These are phyloP conservation scores for Orbilia ellipsospora DNA, from an alignment of 2,329 filamentous ascomycete species.

Conservation along the genomic window DNA sequence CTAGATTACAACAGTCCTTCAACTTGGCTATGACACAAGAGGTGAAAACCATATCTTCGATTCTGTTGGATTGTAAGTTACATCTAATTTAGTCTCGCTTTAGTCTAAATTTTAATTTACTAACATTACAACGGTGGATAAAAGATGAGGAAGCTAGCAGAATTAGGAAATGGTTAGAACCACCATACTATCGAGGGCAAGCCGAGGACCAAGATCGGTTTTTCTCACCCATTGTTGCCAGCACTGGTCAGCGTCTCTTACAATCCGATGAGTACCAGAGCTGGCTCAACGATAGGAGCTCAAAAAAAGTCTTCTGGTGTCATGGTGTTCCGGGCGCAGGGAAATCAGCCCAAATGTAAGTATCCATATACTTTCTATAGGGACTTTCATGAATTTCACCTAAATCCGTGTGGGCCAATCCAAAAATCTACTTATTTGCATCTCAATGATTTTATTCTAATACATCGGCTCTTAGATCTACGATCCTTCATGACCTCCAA, in stretches of 20 bases:
- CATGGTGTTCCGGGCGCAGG: constrained; percentile 19
- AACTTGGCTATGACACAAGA: too few species aligned
- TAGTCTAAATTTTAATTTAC: not conserved
- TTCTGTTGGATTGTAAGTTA: too few species aligned
- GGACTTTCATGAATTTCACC: too few species aligned
- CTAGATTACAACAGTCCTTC: too few species aligned
- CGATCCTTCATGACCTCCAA: constrained; percentile 15
- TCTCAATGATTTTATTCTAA: too few species aligned
- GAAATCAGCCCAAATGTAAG: constrained; percentile 27
- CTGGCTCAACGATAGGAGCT: not conserved
- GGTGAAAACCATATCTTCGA: too few species aligned
- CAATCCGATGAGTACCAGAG: constrained; percentile 14
- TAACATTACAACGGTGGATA: constrained; percentile 10
- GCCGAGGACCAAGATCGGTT: not conserved
- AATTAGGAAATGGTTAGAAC: not conserved
- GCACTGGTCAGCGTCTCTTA: constrained; percentile 13
- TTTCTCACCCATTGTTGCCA: not conserved
- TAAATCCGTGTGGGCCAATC: too few species aligned
- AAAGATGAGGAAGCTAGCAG: not conserved
- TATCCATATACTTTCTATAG: too few species aligned
- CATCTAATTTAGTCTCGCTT: too few species aligned
- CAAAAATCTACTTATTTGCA: too few species aligned
- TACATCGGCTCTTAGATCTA: not conserved
- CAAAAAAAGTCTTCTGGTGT: constrained; percentile 28
- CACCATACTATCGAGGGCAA: not conserved